Evolutionary conservation across 164 flowering plant species (phyloP).

Genomic region (Vitis riparia): DNA sequence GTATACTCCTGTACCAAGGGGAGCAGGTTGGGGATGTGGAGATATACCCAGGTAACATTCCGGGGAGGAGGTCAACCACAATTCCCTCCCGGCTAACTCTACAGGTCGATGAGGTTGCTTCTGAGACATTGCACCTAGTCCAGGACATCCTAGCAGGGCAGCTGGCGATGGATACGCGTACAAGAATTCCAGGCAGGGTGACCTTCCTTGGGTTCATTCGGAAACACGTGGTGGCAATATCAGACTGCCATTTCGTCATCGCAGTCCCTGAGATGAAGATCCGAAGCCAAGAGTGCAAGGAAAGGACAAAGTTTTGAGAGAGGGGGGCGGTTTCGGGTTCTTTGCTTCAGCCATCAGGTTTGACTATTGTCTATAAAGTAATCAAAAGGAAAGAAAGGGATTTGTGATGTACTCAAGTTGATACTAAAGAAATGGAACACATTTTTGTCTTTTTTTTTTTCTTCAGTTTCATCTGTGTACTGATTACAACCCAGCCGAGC

Average conservation of each 20-base stretch:
- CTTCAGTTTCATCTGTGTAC: too few relatives aligned
- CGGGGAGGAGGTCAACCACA: conserved; percentile 28
- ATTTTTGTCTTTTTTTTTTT: too few relatives aligned
- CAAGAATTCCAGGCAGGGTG: conserved; percentile 47
- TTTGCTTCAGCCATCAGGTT: too few relatives aligned
- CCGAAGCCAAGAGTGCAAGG: conserved; percentile 31
- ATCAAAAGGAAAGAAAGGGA: too few relatives aligned
- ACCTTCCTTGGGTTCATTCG: conserved; percentile 34
- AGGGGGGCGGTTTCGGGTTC: too few relatives aligned
- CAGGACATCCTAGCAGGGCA: conserved; percentile 38
- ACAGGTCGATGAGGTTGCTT: conserved; percentile 33
- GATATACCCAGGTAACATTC: conserved; percentile 35
- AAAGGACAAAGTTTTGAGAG: conserved; percentile 29
- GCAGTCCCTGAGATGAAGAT: conserved; percentile 32
- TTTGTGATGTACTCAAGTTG: too few relatives aligned
- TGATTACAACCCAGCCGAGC: too few relatives aligned
- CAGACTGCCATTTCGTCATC: conserved; percentile 36
- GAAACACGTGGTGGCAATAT: conserved; percentile 32
- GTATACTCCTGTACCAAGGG: conserved; percentile 27
- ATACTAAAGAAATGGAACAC: too few relatives aligned
- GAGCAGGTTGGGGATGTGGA: conserved; percentile 45
- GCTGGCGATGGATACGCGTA: conserved; percentile 24
- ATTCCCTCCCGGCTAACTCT: conserved; percentile 20
- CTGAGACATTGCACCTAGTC: conserved; percentile 19
- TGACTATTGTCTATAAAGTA: too few relatives aligned